Evolutionary conservation across 169 alveolate species (phyloP).

Genomic region (Plasmodium vinckei): DNA sequence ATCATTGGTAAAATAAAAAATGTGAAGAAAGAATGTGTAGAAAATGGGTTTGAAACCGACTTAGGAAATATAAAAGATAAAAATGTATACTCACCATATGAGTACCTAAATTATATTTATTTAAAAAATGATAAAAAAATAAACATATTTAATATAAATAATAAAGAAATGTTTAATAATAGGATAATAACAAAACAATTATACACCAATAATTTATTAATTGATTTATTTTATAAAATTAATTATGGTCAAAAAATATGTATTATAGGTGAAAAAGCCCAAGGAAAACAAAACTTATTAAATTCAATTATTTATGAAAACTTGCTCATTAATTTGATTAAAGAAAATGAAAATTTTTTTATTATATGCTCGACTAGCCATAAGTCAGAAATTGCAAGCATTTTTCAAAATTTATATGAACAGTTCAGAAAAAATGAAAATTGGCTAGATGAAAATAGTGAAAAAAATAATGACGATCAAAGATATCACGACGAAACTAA

Average conservation of each 20-base stretch:
- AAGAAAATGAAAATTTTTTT: conserved; percentile 54
- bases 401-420: conserved; percentile 25
- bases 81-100: conserved; percentile 58
- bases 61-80: background rate
- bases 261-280: conserved; percentile 17
- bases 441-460: background rate
- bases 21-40: background rate
- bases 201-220: conserved; percentile 16
- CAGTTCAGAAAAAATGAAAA: conserved; percentile 13
- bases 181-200: conserved; percentile 25
- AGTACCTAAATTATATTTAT: conserved; percentile 27
- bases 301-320: conserved; percentile 40
- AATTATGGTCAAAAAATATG: conserved; percentile 60
- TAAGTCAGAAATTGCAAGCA: conserved; percentile 15
- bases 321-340: conserved; percentile 28
- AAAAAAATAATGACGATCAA: background rate
- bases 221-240: conserved; percentile 32
- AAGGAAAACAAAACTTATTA: conserved; percentile 16
- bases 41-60: background rate
- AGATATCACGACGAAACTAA: background rate
- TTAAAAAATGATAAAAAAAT: background rate
- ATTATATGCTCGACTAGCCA: conserved; percentile 48
- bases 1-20: conserved; percentile 33
- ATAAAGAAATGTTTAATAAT: conserved; percentile 19
- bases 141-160: conserved; percentile 19